Evolutionary conservation across 1,139 yeast genomes (phyloP), one percentile per base, ranked within the genome.

Genomic region (Magnusiomyces paraingens): DNA sequence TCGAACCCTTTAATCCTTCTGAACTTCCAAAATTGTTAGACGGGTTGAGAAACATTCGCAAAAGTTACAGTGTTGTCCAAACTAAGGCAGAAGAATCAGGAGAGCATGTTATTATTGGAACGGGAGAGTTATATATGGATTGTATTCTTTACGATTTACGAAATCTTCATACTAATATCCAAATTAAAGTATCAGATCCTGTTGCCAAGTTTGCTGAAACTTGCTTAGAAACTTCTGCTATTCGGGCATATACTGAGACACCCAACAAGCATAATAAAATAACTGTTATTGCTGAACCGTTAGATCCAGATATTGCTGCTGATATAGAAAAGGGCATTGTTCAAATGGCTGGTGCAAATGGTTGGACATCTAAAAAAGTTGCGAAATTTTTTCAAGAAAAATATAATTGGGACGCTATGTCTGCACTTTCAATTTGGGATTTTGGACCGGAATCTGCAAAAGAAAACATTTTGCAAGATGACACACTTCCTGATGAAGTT

Each of bases 81-180:
- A 73, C 88, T 6, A 81, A 78, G 58, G 91, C 86, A 0, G 96
- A 89, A 66, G 95, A 87, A 61, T 85, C 91, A 55, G 97, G 98
- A 1, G 98, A 91, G 63, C 89, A 86, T 66, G 82, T 84, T 0
- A 66, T 94, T 1, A 65, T 83, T 32, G 96, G 94, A 0, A 81
- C 90, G 2, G 99, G 99, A 3, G 99, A 94, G 65, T 65, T 93
- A 17, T 89, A 87, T 64, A 69, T 94, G 71, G 99, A 94, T 68
- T 87, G 95, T 61, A 73, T 86, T 32, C 68, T 94, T 52, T 88
- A 84, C 68, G 97, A 89, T 64, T 70, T 93, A 49, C 74, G 98
- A 58, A 67, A 73, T 18, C 67, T 83, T 57, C 79, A 76, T 65
- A 79, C 86, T 0, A 81, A 80, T 49, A 75, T 90, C 51, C 87